Evolutionary conservation across 2,329 filamentous ascomycete species (phyloP), one percentile per base, ranked within the genome.

Genomic region (Fusarium equiseti): DNA sequence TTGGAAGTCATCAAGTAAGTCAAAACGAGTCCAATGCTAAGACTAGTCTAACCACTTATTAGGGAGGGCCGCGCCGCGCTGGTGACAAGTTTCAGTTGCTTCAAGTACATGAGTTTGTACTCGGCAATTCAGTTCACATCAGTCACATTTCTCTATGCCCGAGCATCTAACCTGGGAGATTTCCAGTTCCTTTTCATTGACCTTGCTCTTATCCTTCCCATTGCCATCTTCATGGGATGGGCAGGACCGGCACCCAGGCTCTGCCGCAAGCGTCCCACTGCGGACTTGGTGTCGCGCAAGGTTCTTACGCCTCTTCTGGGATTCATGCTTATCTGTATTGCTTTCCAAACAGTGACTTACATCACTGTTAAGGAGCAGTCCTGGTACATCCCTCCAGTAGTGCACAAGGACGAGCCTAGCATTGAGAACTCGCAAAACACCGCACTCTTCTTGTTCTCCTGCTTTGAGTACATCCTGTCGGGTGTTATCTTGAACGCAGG

Each of bases 221-320:
- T 99, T 75, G 96, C 96, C 26, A 93, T 99, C 63, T 98, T 98
- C 79, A 99, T 99, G 96, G 95, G 96, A 73, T 98, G 97, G 96
- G 94, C 93, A 26, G 94, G 92, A 8, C 92, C 97, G 2, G 94
- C 91, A 76, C 90, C 90, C 4, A 84, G 87, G 40, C 87, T 99
- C 16, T 92, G 90, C 73, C 89, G 87, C 62, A 99, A 98, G 80
- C 88, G 94, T 38, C 96, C 96, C 6, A 98, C 94, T 1, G 95
- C 96, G 18, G 92, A 95, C 75, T 87, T 99, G 8, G 95, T 99
- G 2, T 97, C 93, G 3, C 88, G 94, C 58, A 99, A 99, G 79
- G 93, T 99, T 4, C 85, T 99, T 50, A 93, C 91, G 0, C 95
- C 96, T 1, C 84, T 99, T 18, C 84, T 99, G 3, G 95, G 95